These are phyloP conservation scores for Eucalyptus fibrosa DNA, from an alignment of 345 rosid genomes.

Conservation along the genomic window DNA sequence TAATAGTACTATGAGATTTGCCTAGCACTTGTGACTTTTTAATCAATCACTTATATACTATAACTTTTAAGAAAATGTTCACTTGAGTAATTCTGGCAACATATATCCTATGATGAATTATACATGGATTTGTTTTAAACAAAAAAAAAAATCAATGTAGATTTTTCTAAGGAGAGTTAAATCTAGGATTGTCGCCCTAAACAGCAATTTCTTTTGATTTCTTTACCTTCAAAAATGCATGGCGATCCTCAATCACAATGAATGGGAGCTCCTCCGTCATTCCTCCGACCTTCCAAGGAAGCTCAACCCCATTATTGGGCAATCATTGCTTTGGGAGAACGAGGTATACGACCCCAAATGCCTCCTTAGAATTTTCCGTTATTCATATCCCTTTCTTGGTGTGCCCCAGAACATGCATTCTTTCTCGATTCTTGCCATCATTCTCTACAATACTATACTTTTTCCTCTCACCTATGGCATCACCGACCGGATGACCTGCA, in stretches of 20 bases:
- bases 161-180: neutral
- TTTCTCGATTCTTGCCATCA: conserved; percentile 32
- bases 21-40: too few relatives aligned
- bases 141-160: neutral
- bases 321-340: conserved; percentile 32
- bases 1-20: neutral
- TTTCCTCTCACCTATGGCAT: conserved; percentile 22
- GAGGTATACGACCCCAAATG: conserved; percentile 30
- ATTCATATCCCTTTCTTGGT: conserved; percentile 22
- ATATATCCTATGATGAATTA: neutral
- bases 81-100: neutral
- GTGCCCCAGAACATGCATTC: conserved; percentile 27
- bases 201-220: neutral
- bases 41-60: neutral
- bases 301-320: conserved; percentile 47
- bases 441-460: conserved; percentile 28
- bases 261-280: conserved; percentile 30
- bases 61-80: neutral
- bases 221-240: neutral
- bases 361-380: conserved; percentile 53
- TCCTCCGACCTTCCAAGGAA: conserved; percentile 16
- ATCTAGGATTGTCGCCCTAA: neutral
- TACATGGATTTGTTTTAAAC: neutral
- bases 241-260: conserved; percentile 23
- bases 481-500: conserved; percentile 19